These are phyloP conservation scores for Stachybotrys chlorohalonatus DNA, from an alignment of 2,329 filamentous ascomycete genomes.

Conservation along the genomic window DNA sequence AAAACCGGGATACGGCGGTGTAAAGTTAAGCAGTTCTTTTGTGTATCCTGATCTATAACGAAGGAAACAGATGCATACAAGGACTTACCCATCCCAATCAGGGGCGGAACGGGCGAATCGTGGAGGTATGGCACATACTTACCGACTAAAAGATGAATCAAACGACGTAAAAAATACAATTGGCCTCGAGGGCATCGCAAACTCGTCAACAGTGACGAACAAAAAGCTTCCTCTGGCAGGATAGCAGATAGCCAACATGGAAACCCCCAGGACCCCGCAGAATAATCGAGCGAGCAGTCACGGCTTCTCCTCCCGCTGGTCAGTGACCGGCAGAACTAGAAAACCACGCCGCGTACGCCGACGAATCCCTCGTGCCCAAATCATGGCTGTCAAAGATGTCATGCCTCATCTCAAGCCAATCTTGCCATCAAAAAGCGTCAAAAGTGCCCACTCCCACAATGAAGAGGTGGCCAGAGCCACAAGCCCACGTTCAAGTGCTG, in stretches of 20 bases:
- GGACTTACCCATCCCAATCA: too few relatives aligned
- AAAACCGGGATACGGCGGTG: too few relatives aligned
- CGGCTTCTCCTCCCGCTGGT: conserved; percentile 3
- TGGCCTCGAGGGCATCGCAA: too few relatives aligned
- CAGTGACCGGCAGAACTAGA: conserved; percentile 4
- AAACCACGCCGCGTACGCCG: conserved; percentile 21
- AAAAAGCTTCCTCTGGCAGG: background rate
- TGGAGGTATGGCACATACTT: too few relatives aligned
- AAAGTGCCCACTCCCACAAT: conserved; percentile 8
- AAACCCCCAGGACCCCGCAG: conserved; percentile 29
- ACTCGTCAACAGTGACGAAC: too few relatives aligned
- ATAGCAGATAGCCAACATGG: conserved; percentile 8
- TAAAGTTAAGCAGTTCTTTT: too few relatives aligned
- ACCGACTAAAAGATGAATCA: too few relatives aligned
- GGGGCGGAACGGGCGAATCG: too few relatives aligned
- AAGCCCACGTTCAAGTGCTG: conserved; percentile 26
- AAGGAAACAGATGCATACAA: too few relatives aligned
- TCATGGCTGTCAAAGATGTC: conserved; percentile 12
- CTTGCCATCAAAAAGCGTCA: conserved; percentile 23
- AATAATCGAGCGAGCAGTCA: conserved; percentile 13
- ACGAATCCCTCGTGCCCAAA: conserved; percentile 32
- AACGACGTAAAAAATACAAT: too few relatives aligned
- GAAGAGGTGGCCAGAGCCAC: conserved; percentile 18
- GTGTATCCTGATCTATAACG: too few relatives aligned
- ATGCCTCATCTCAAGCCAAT: conserved; percentile 13